phyloP scores from a whole-genome alignment of 345 rosid genomes.

The Syzygium grande region DNA sequence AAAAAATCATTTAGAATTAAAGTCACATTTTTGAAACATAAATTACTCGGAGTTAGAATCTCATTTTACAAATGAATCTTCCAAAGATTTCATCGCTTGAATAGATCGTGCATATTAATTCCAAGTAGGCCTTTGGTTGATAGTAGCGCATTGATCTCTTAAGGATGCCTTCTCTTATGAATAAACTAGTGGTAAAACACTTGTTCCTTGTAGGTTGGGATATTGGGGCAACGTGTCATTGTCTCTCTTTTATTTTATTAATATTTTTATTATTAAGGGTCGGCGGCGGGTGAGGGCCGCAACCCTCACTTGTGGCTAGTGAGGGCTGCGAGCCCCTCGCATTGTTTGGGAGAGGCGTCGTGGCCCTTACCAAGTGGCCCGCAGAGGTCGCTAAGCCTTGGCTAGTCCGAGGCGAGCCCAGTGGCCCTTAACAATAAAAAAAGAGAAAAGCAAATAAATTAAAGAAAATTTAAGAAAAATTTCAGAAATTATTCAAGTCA shows the following conservation, averaged over 20 bases:
- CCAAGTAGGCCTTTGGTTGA: background rate
- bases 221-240: background rate
- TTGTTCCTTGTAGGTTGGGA: background rate
- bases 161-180: background rate
- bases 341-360: too few relatives aligned
- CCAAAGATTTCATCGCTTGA: background rate
- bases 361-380: too few relatives aligned
- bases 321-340: too few relatives aligned
- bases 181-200: background rate
- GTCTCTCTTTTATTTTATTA: background rate
- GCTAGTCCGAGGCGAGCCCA: too few relatives aligned
- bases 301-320: too few relatives aligned
- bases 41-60: background rate
- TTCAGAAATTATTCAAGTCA: too few relatives aligned
- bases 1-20: background rate
- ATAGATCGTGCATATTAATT: background rate
- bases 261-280: too few relatives aligned
- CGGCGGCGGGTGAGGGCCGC: too few relatives aligned
- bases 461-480: too few relatives aligned
- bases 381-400: too few relatives aligned
- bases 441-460: too few relatives aligned
- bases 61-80: background rate
- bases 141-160: background rate
- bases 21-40: background rate
- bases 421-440: too few relatives aligned